A percentile compares a stretch with the other conserved stretches of the same genome.
Evolutionary conservation across 495 filamentous ascomycete species (phyloP).

Genomic region (Parathielavia appendiculata): DNA sequence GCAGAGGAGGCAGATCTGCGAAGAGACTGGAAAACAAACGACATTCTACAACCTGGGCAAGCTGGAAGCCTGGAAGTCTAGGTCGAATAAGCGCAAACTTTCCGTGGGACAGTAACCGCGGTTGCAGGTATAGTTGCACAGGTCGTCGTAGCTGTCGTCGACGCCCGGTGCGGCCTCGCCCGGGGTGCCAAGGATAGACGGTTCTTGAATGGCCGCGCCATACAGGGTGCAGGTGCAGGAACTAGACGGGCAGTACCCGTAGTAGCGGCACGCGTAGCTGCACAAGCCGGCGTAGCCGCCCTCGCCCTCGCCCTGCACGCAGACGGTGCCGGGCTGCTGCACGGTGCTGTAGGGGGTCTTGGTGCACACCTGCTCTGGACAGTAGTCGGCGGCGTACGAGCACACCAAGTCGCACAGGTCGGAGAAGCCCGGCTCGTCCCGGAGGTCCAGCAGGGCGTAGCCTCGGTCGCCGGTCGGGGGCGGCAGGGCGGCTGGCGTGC

Average conservation of each 20-base stretch:
- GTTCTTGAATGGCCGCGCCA: neutral
- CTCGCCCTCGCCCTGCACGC: slow-evolving; percentile 5
- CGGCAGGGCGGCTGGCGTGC: neutral
- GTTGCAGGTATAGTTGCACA: neutral
- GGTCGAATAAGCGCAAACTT: too few species aligned
- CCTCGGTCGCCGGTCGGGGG: neutral
- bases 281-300: slow-evolving; percentile 3
- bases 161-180: neutral
- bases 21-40: too few species aligned
- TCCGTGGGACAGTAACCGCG: neutral
- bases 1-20: too few species aligned
- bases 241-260: neutral
- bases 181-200: neutral
- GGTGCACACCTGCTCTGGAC: neutral
- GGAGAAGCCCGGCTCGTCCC: neutral
- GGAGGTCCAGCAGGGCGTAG: neutral
- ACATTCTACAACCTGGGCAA: too few species aligned
- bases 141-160: neutral
- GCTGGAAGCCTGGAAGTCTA: too few species aligned
- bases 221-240: slow-evolving; percentile 1
- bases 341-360: neutral
- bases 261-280: neutral
- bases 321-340: neutral
- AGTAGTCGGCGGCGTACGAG: slow-evolving; percentile 4
- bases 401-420: neutral